Evolutionary conservation across 2,329 filamentous ascomycete species (phyloP), one percentile per base, ranked within the genome.

Genomic region (Colletotrichum camelliae): DNA sequence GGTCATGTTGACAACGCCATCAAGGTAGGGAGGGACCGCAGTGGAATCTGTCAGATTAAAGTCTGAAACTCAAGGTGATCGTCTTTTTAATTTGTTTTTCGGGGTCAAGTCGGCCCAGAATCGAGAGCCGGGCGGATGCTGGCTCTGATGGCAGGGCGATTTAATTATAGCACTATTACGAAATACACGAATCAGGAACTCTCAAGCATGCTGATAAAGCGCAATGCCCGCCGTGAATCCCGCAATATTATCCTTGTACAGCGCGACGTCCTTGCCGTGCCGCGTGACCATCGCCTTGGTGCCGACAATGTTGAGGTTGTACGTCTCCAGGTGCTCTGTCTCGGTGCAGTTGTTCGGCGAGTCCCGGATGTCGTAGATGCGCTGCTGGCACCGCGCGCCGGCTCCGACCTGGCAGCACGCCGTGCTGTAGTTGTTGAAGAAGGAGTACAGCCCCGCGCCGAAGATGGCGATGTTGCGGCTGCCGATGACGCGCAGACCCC

Each of bases 371-470:
- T 81, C 81, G 27, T 86, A 78, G 57, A 89, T 87, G 55, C 85
- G 83, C 67, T 85, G 81, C 80, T 91, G 89, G 82, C 89, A 91
- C 58, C 84, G 83, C 35, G 84, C 83, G 6, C 81, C 84, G 13
- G 84, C 86, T 4, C 80, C 81, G 68, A 86, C 81, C 39, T 84
- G 83, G 55, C 86, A 88, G 80, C 89, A 91, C 0, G 82, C 79
- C 13, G 87, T 87, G 68, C 85, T 87, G 83, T 94, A 93, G 82
- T 93, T 91, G 81, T 90, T 87, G 81, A 93, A 94, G 86, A 94
- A 94, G 4, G 88, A 91, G 83, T 95, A 95, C 16, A 94, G 80
- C 0, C 93, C 93, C 0, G 89, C 90, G 9, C 93, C 92, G 79
- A 94, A 93, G 29, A 91, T 83, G 21, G 89, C 83, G 15, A 94